Evolutionary conservation across 2,329 filamentous ascomycete species (phyloP), one percentile per base, ranked within the genome.

Genomic region (Calonectria hawksworthii): DNA sequence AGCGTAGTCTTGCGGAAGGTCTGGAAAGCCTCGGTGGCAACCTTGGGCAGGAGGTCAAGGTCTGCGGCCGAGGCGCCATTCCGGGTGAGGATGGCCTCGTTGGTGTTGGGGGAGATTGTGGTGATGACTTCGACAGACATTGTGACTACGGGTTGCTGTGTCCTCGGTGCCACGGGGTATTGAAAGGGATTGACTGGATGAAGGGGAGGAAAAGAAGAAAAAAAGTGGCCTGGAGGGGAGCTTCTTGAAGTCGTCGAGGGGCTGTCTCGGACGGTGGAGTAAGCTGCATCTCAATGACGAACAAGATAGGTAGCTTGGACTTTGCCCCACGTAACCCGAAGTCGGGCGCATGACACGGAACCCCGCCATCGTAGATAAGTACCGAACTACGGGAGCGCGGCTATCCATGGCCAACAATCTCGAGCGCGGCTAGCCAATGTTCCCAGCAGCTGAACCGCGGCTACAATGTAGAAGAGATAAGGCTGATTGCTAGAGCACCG

Each of bases 31-130:
- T 92, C 89, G 54, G 92, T 91, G 68, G 96, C 94, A 74, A 90
- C 90, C 79, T 92, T 89, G 68, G 96, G 93, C n/a, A 98, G 88
- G 72, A 90, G 86, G 66, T 93, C 88, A 65, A 98, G 88, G 77
- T 98, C 94, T 34, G 90, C 86, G 47, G 91, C 86, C 56, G 94
- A 93, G 78, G 94, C 89, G 80, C 95, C 95, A 84, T 93, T 92
- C 79, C 96, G 93, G 75, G 93, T 95, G 78, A 98, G 86, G 84
- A 99, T 92, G 72, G 94, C 90, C 87, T 96, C 92, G 86, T 97
- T 96, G 78, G 96, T 98, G 77, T 92, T 94, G 72, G 96, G 96
- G 4, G 96, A 99, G 85, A 98, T 96, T 78, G 96, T 98, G 38
- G 88, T 93, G 80, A 93, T 88, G 64, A 88, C 87, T 86, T 93